These are phyloP conservation scores for Hericium erinaceus DNA, from an alignment of 768 basidiomycete species.

Conservation along the genomic window DNA sequence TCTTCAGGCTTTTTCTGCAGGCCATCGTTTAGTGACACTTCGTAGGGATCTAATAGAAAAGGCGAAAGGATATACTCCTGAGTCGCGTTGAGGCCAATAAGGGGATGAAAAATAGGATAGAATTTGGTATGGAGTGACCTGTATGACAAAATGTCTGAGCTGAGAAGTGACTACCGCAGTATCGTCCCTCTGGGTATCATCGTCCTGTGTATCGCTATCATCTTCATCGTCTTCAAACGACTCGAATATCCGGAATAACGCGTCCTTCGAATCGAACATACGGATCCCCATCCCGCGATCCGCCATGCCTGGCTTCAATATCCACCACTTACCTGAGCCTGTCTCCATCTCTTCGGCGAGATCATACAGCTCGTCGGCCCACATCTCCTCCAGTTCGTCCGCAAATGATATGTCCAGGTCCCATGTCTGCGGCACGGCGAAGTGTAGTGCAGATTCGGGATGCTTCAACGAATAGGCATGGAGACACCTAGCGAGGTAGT, in stretches of 20 bases:
- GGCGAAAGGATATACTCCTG: constrained; percentile 84
- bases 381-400: constrained; percentile 92
- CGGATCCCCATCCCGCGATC: constrained; percentile 94
- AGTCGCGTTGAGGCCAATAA: constrained; percentile 1
- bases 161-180: constrained; percentile 76
- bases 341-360: constrained; percentile 52
- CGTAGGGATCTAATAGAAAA: constrained; percentile 63
- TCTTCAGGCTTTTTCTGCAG: constrained; percentile 12
- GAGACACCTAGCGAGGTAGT: constrained; percentile 74
- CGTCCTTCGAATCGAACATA: constrained; percentile 71
- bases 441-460: constrained; percentile 43
- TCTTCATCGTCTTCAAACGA: constrained; percentile 64
- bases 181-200: constrained; percentile 33
- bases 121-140: constrained; percentile 40
- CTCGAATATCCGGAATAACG: constrained; percentile 66
- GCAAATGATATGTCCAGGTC: constrained; percentile 80
- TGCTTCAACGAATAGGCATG: constrained; percentile 67
- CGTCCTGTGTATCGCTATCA: constrained; percentile 29
- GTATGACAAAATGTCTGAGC: constrained; percentile 91
- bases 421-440: constrained; percentile 65
- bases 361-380: constrained; percentile 90
- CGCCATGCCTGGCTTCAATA: constrained; percentile 95
- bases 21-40: constrained; percentile 26
- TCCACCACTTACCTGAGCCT: constrained; percentile 59
- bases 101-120: neutral